These are phyloP conservation scores for Saccharomycopsis capsularis DNA, from an alignment of 805 yeast genomes.

Conservation along the genomic window DNA sequence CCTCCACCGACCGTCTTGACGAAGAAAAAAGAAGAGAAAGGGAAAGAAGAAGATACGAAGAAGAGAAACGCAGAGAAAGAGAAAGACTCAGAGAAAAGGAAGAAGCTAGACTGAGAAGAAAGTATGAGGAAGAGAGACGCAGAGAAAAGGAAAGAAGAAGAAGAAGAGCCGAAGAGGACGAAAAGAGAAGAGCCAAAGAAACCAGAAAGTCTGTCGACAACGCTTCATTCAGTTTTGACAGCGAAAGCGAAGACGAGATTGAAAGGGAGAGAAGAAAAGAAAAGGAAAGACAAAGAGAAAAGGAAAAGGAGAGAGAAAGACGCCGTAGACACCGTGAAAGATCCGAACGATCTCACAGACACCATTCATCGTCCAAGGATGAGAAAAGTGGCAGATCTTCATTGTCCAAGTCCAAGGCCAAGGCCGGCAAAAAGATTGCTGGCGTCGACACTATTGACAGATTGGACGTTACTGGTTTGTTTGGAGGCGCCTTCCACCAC, in stretches of 20 bases:
- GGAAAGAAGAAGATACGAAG: conserved; percentile 14
- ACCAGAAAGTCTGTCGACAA: neutral
- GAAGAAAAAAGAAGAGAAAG: conserved; percentile 8
- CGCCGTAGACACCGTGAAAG: conserved; percentile 15
- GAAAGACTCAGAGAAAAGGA: conserved; percentile 1
- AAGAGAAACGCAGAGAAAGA: conserved; percentile 5
- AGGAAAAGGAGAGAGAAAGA: conserved; percentile 16
- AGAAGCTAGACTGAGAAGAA: conserved; percentile 8
- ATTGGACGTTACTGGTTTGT: conserved; percentile 90
- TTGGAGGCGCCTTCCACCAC: conserved; percentile 94
- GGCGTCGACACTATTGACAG: conserved; percentile 85
- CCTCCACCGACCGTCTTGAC: neutral
- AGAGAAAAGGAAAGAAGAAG: conserved; percentile 8
- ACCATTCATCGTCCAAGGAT: conserved; percentile 5
- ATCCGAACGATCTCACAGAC: conserved; percentile 1
- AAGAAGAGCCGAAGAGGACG: neutral
- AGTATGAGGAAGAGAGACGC: conserved; percentile 13
- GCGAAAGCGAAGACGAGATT: conserved; percentile 14
- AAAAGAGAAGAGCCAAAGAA: neutral
- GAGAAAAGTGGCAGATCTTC: neutral
- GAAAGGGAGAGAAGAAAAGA: conserved; percentile 9
- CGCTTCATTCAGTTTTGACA: conserved; percentile 15
- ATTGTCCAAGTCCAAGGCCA: neutral
- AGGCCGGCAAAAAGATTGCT: conserved; percentile 15
- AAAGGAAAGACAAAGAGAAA: conserved; percentile 6